Base-by-base conservation (phyloP, 177 flowering plant species). In the Viscum album region DNA sequence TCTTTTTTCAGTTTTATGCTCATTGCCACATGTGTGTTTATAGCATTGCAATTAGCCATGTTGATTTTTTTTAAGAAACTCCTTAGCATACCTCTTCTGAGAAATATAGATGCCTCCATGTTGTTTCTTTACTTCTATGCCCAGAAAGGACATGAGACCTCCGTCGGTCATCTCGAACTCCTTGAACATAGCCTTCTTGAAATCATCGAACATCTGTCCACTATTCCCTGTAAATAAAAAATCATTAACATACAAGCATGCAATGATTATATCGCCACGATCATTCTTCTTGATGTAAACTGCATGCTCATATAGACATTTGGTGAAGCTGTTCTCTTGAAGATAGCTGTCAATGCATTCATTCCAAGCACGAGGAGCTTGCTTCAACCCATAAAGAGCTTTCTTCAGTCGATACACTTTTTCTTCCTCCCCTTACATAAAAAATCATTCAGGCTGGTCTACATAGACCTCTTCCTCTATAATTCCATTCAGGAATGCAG, bases 311-410 rank as follows among this genome's bases (percentile, higher is more conserved):
- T 60, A 60, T 17, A 33, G 29, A 60, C 64, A 60, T 29, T 60
- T 60, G 26, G 3, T 4, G 32, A 60, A 60, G 2, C 29, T 33
- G 30, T 60, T 31, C 21, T 60, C 33, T 33, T 17, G 30, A 4
- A 60, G 2, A 34, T 26, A 60, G 4, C 4, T 29, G 64, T 60
- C 64, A 19, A 60, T 60, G 3, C 21, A 33, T 4, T 4, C 30
- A 19, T 60, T 17, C 64, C 64, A 26, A 34, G 64, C 64, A 6
- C 64, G 64, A 60, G 64, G 64, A 17, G 64, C 64, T 47, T 37
- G 41, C 13, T 37, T 37, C 41, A 37, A 37, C 6, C 41, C 41
- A 13, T 37, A 37, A 6, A 37, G 13, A 5, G 41, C 41, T 13
- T 37, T 37, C 41, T 37, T 37, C 41, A 37, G 6, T 37, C 13